These are phyloP conservation scores for Nidularia sp. DNA, from an alignment of 768 basidiomycete species.

Conservation along the genomic window DNA sequence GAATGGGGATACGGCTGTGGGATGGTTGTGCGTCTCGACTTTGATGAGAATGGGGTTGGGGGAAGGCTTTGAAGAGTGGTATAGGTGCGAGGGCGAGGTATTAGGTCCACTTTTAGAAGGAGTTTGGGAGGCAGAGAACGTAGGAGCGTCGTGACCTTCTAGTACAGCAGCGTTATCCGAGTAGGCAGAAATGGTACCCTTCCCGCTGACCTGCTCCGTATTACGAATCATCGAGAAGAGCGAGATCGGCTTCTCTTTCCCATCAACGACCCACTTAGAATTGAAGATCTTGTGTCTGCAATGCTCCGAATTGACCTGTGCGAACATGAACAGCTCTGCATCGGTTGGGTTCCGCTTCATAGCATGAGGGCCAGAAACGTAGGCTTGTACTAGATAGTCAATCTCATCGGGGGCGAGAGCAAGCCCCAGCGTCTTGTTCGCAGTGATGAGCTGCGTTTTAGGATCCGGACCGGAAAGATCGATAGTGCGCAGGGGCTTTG, in stretches of 20 bases:
- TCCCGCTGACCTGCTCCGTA: constrained; percentile 73
- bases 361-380: constrained; percentile 63
- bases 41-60: constrained; percentile 90
- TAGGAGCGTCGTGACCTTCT: constrained; percentile 67
- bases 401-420: constrained; percentile 90
- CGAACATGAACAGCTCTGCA: constrained; percentile 99
- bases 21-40: constrained; percentile 99
- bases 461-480: constrained; percentile 40
- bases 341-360: constrained; percentile 88
- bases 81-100: constrained; percentile 32
- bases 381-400: constrained; percentile 87
- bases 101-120: constrained; percentile 14
- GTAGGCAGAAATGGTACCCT: constrained; percentile 92
- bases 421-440: constrained; percentile 84
- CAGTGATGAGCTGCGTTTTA: constrained; percentile 59
- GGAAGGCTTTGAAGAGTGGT: constrained; percentile 51
- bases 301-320: constrained; percentile 99
- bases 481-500: constrained; percentile 68
- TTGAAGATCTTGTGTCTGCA: constrained; percentile 99
- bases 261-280: constrained; percentile 91
- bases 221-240: constrained; percentile 98
- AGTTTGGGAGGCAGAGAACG: constrained; percentile 55
- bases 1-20: constrained; percentile 96
- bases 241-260: constrained; percentile 54
- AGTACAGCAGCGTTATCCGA: constrained; percentile 98